These are phyloP conservation scores for Xylariales sp. DNA, from an alignment of 2,329 filamentous ascomycete species.

Conservation along the genomic window DNA sequence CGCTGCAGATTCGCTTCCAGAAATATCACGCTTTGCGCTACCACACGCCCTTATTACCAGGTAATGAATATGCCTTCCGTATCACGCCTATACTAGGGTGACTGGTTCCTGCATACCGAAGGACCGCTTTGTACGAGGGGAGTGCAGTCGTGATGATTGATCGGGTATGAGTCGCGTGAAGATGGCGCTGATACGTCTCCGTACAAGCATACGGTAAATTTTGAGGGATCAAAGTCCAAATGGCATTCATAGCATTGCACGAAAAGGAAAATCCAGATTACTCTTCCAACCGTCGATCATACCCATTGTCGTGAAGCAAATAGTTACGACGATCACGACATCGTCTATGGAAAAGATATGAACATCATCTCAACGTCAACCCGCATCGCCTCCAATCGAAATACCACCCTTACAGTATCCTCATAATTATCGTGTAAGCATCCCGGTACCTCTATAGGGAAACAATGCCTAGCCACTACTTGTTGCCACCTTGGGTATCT, in stretches of 20 bases:
- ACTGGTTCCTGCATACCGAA: slow-evolving; percentile 36
- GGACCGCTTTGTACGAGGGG: not conserved
- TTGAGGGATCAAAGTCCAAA: not conserved
- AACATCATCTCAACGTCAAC: slow-evolving; percentile 15
- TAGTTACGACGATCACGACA: slow-evolving; percentile 19
- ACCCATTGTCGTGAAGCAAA: not conserved
- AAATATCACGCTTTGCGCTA: slow-evolving; percentile 7
- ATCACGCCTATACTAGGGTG: not conserved
- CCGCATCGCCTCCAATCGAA: slow-evolving; percentile 11
- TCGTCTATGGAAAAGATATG: slow-evolving; percentile 1
- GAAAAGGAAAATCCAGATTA: not conserved
- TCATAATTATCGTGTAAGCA: slow-evolving; percentile 29
- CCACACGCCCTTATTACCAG: slow-evolving; percentile 19
- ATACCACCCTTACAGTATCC: slow-evolving; percentile 29
- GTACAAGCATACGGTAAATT: not conserved
- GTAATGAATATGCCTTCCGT: slow-evolving; percentile 19
- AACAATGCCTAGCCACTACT: slow-evolving; percentile 8
- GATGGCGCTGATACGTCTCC: not conserved
- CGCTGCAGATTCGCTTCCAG: slow-evolving; percentile 32
- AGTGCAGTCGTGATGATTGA: slow-evolving; percentile 4
- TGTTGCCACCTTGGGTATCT: not conserved
- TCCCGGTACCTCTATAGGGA: slow-evolving; percentile 2
- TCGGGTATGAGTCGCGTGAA: not conserved
- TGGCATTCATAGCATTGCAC: not conserved
- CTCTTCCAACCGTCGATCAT: not conserved